These are phyloP conservation scores for Medicago lupulina DNA, from an alignment of 306 rosid species.

Conservation along the genomic window DNA sequence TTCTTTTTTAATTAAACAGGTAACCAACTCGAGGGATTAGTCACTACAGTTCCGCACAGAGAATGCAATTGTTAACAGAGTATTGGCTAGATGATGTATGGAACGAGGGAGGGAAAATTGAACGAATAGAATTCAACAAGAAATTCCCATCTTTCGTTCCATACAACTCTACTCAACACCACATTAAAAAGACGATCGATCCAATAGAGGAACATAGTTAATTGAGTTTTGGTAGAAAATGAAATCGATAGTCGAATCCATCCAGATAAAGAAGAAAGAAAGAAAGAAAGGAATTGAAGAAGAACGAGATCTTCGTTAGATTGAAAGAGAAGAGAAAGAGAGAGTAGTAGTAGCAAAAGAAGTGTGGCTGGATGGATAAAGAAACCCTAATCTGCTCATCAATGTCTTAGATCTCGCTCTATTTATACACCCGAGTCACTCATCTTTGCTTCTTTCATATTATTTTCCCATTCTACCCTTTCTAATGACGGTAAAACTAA, in stretches of 20 bases:
- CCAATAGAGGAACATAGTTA: background rate
- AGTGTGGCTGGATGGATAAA: too few relatives aligned
- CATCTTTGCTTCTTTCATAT: too few relatives aligned
- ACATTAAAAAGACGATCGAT: background rate
- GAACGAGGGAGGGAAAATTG: conserved; percentile 31
- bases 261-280: background rate
- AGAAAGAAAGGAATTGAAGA: too few relatives aligned
- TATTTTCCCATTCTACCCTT: too few relatives aligned
- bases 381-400: background rate
- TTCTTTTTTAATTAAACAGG: too few relatives aligned
- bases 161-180: conserved; percentile 37
- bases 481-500: too few relatives aligned
- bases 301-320: too few relatives aligned
- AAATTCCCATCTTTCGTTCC: conserved; percentile 42
- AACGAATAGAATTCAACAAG: background rate
- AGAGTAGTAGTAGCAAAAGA: background rate
- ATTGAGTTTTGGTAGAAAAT: conserved; percentile 1
- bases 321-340: too few relatives aligned
- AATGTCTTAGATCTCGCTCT: background rate
- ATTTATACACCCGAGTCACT: background rate
- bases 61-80: background rate
- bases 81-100: conserved; percentile 41
- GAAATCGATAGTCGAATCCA: background rate
- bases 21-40: too few relatives aligned
- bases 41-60: too few relatives aligned